A percentile compares a stretch with the other conserved stretches of the same genome.
Conservation (phyloP, 345 rosid species). For the Combretum micranthum region DNA sequence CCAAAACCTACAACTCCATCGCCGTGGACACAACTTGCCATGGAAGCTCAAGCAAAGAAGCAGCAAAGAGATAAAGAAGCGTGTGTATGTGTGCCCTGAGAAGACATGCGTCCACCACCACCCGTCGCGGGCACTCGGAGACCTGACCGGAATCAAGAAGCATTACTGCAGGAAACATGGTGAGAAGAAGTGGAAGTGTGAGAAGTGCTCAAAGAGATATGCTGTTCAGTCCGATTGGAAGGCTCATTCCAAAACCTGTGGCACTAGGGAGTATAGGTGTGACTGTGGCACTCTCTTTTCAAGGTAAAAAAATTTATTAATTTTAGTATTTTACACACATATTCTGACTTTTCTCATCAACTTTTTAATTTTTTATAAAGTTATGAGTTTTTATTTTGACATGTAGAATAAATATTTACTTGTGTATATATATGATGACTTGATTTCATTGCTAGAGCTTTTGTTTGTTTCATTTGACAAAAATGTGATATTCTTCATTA, state of each 20-base stretch:
- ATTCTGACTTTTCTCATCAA: background rate
- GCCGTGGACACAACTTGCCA: constrained; percentile 95
- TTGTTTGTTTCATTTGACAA: too few species aligned
- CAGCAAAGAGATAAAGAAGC: constrained; percentile 63
- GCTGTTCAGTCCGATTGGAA: constrained; percentile 99
- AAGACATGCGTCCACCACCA: constrained; percentile 81
- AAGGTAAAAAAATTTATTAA: constrained; percentile 32
- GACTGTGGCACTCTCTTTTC: constrained; percentile 93
- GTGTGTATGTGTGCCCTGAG: constrained; percentile 96
- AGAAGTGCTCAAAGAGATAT: constrained; percentile 86
- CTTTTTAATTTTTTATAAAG: too few species aligned
- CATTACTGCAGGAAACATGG: constrained; percentile 96
- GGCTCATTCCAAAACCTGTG: constrained; percentile 96
- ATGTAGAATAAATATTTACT: too few species aligned
- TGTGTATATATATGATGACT: too few species aligned
- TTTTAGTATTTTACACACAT: background rate
- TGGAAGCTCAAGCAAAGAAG: constrained; percentile 98
- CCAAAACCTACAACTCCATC: constrained; percentile 90
- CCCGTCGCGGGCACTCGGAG: constrained; percentile 94
- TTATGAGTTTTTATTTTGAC: too few species aligned
- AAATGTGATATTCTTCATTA: too few species aligned
- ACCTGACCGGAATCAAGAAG: constrained; percentile 92
- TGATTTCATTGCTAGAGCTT: too few species aligned
- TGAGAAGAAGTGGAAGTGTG: constrained; percentile 97
- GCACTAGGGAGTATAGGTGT: constrained; percentile 92